Conservation (phyloP, 139 green algal genomes). For the Marvania coccoides region DNA sequence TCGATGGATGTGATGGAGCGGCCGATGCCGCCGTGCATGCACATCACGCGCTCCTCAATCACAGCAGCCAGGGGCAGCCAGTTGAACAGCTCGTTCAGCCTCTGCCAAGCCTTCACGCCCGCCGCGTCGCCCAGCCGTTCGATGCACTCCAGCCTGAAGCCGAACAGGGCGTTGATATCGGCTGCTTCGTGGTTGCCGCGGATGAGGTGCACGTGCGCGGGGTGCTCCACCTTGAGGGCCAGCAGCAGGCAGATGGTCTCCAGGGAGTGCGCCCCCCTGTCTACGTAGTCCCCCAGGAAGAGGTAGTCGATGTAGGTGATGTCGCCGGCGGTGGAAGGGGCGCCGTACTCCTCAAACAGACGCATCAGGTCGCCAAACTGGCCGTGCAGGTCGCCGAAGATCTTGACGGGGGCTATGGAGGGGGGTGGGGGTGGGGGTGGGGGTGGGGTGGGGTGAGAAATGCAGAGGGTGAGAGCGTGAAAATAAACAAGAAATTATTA, state of each 20-base stretch:
- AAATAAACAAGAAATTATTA: neutral
- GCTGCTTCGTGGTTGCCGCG: slow-evolving; percentile 95
- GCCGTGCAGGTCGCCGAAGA: slow-evolving; percentile 98
- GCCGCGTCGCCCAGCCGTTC: slow-evolving; percentile 82
- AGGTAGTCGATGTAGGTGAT: slow-evolving; percentile 99
- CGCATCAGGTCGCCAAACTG: slow-evolving; percentile 99
- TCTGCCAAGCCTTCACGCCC: slow-evolving; percentile 83
- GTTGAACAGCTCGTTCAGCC: slow-evolving; percentile 98
- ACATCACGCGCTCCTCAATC: slow-evolving; percentile 93
- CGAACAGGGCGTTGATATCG: slow-evolving; percentile 99
- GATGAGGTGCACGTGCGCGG: slow-evolving; percentile 90
- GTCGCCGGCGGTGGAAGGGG: slow-evolving; percentile 90
- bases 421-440: neutral
- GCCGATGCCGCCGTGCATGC: slow-evolving; percentile 93
- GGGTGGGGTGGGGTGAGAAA: neutral
- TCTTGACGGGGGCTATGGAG: slow-evolving; percentile 86
- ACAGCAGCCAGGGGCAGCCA: slow-evolving; percentile 92
- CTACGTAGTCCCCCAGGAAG: slow-evolving; percentile 81
- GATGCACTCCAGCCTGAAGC: slow-evolving; percentile 96
- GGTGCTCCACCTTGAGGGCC: slow-evolving; percentile 94
- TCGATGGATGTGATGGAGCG: slow-evolving; percentile 76
- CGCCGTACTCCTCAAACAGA: slow-evolving; percentile 98
- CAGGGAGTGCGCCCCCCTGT: slow-evolving; percentile 61
- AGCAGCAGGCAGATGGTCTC: slow-evolving; percentile 91
- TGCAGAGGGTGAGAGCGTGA: neutral